phyloP scores from a whole-genome alignment of 2,329 filamentous ascomycete species.

The Cercospora sp. region DNA sequence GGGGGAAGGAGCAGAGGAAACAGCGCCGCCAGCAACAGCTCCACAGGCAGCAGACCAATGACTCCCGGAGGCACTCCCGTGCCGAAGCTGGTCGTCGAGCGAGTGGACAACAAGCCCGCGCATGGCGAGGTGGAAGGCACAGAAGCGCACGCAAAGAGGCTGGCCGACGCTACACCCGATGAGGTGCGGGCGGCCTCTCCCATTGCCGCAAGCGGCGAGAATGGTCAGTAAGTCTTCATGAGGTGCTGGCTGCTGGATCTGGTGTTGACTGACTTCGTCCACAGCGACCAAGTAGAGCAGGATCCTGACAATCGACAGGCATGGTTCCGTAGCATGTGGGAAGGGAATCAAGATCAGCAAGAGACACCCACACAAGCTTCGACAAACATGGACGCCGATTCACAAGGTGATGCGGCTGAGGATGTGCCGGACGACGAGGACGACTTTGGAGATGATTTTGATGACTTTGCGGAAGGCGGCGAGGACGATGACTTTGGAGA shows the following conservation, averaged over 20 bases:
- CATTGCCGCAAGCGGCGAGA: slow-evolving; percentile 50
- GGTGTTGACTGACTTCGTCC: slow-evolving; percentile 15
- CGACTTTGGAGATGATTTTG: slow-evolving; percentile 70
- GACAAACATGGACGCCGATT: slow-evolving; percentile 17
- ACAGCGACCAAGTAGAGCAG: slow-evolving; percentile 39
- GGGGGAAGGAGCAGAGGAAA: slow-evolving; percentile 35
- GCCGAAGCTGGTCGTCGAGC: slow-evolving; percentile 62
- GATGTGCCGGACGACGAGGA: slow-evolving; percentile 60
- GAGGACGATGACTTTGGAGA: slow-evolving; percentile 53
- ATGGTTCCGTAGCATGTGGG: slow-evolving; percentile 39
- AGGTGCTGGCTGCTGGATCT: background rate
- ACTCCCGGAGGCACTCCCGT: slow-evolving; percentile 56
- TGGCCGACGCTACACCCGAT: slow-evolving; percentile 61
- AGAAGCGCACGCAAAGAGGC: slow-evolving; percentile 55
- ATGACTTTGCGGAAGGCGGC: slow-evolving; percentile 58
- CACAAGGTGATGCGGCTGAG: slow-evolving; percentile 58
- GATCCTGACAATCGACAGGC: slow-evolving; percentile 34
- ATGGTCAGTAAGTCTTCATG: slow-evolving; percentile 57
- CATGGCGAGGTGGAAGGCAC: slow-evolving; percentile 65
- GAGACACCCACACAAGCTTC: slow-evolving; percentile 18
- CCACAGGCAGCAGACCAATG: slow-evolving; percentile 43
- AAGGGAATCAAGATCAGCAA: slow-evolving; percentile 25
- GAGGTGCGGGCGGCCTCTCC: slow-evolving; percentile 53
- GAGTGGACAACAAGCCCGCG: slow-evolving; percentile 58
- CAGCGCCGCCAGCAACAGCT: slow-evolving; percentile 42